phyloP scores from a whole-genome alignment of 768 basidiomycete species.

The Leccinum ochraceum region DNA sequence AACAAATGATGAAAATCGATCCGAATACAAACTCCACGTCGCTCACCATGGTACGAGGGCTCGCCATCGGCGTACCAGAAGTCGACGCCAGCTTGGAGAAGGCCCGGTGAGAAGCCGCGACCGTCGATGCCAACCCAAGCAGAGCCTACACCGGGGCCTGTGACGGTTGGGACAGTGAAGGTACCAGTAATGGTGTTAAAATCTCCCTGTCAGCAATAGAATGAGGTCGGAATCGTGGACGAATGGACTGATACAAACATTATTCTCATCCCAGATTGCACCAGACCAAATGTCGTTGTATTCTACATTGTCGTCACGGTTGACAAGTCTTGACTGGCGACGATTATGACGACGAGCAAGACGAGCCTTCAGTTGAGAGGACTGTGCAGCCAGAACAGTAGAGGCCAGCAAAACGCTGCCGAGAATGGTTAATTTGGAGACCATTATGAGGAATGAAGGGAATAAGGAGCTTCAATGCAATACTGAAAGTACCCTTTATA shows the following conservation, averaged over 20 bases:
- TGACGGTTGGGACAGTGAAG: conserved; percentile 9
- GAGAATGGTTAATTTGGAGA: conserved; percentile 19
- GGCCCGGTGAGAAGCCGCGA: conserved; percentile 5
- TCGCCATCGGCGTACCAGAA: neutral
- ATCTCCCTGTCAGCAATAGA: conserved; percentile 6
- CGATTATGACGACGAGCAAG: conserved; percentile 16
- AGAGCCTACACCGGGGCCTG: conserved; percentile 2
- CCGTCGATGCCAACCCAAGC: conserved; percentile 22
- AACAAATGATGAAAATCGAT: neutral
- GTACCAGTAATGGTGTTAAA: conserved; percentile 14
- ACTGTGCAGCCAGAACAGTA: conserved; percentile 16
- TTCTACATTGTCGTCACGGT: conserved; percentile 4
- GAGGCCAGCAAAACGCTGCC: conserved; percentile 22
- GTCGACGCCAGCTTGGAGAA: conserved; percentile 20
- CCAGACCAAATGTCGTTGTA: conserved; percentile 26
- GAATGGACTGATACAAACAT: conserved; percentile 9
- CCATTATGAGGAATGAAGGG: conserved; percentile 10
- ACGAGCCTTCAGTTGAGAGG: conserved; percentile 15
- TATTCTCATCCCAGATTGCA: conserved; percentile 11
- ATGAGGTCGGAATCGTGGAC: neutral
- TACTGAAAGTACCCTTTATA: neutral
- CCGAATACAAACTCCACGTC: neutral
- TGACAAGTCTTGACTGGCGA: conserved; percentile 14
- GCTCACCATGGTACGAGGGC: conserved; percentile 10
- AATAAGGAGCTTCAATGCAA: neutral